Evolutionary conservation across 805 yeast genomes (phyloP).

Genomic region (Yamadazyma phyllophila): DNA sequence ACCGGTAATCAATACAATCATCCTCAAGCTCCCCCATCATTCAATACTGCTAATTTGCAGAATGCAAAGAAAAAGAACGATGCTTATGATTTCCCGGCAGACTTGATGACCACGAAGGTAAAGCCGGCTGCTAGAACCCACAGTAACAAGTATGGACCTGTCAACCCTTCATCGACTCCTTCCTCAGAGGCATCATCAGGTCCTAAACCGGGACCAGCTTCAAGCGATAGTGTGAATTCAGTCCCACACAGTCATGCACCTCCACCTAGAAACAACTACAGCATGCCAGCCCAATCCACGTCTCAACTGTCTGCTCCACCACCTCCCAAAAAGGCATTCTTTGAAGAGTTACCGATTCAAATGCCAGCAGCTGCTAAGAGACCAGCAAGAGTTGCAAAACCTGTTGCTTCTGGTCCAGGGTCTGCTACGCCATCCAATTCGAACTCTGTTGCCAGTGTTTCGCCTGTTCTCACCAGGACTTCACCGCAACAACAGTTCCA

Average conservation of each 20-base stretch:
- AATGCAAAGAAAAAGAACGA: constrained; percentile 62
- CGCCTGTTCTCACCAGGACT: constrained; percentile 12
- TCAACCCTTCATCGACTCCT: not conserved
- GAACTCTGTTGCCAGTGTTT: not conserved
- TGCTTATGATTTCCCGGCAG: constrained; percentile 73
- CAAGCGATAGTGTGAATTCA: not conserved
- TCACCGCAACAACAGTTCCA: constrained; percentile 10
- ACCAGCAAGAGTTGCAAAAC: constrained; percentile 25
- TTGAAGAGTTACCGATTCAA: constrained; percentile 54
- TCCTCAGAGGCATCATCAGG: not conserved
- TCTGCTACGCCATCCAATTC: not conserved
- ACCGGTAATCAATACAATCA: too few species aligned
- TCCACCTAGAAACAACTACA: too few species aligned
- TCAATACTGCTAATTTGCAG: constrained; percentile 26
- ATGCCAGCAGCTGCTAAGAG: constrained; percentile 30
- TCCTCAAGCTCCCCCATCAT: too few species aligned
- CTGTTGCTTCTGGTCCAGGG: constrained; percentile 11
- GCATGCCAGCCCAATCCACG: not conserved
- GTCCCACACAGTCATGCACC: too few species aligned
- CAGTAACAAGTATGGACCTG: constrained; percentile 11
- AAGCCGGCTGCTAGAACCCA: constrained; percentile 37
- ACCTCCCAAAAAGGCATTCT: constrained; percentile 41
- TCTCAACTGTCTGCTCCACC: not conserved
- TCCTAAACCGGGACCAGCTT: constrained; percentile 6
- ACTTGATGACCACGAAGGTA: constrained; percentile 39